Base-by-base conservation (phyloP, 306 rosid genomes). In the Adenanthera pavonina region DNA sequence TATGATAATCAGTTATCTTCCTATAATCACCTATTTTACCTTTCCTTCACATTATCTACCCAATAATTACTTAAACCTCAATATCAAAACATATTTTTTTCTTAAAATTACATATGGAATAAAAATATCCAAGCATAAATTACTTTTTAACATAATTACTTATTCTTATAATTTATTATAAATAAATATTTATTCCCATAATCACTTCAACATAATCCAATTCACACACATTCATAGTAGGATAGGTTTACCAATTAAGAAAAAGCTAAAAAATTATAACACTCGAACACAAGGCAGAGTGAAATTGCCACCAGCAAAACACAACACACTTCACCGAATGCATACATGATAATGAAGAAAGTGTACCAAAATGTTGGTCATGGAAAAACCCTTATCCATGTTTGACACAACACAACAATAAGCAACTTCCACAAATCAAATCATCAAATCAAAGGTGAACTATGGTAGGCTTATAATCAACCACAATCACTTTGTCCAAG, bases 381-480 rank as follows among this genome's bases (percentile, higher is more conserved):
- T 41, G 53, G 33, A 74, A 38, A 15, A 75, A 75, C 16, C 52
- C 69, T 6, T 19, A 34, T 67, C 66, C 61, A 72, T 80, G 47
- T 57, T 80, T 8, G 74, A 43, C 53, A 76, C 2, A 47, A 17
- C 4, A 70, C n/a, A 7, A 33, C 17, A 11, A 25, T 19, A 61
- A 77, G 67, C 2, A 76, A 54, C 30, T 43, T 48, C 30, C 44
- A 67, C 34, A 11, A 51, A 35, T 49, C 34, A 11, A 51, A 35
- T 49, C 49, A 67, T 69, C 25, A 53, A n/a, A 74, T 66, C 80
- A 90, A 48, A 47, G 38, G 12, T 49, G 72, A 80, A 88, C 82
- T 0, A 53, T 68, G 34, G 91, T 86, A 62, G 98, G 97, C 88
- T 89, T 87, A 80, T 90, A 94, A 80, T 94, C 97, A 56, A 94